Percentiles rank a stretch among this genome's conserved stretches.
Conservation (phyloP, 805 yeast species). For the Pichia membranifaciens region DNA sequence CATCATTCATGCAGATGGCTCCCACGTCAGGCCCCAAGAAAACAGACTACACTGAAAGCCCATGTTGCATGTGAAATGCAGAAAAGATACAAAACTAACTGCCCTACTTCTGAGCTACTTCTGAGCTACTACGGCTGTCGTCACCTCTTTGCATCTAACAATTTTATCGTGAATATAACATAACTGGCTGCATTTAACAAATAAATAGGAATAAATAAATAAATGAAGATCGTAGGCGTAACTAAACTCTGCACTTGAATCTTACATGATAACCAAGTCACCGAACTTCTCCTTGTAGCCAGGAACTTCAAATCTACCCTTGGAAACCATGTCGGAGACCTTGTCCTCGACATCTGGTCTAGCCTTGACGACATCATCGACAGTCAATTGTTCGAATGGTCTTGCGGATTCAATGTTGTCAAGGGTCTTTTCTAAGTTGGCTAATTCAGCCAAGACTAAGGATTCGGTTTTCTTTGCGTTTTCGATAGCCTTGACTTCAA, state of each 20-base stretch:
- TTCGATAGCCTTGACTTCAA: conserved; percentile 91
- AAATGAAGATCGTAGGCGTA: conserved; percentile 10
- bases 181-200: conserved; percentile 6
- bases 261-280: conserved; percentile 85
- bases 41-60: no score
- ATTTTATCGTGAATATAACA: conserved; percentile 8
- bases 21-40: no score
- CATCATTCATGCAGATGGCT: no score
- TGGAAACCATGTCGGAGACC: conserved; percentile 89
- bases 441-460: conserved; percentile 79
- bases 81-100: no score
- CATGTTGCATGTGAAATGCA: no score
- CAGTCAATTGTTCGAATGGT: conserved; percentile 95
- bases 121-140: no score
- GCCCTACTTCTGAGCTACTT: no score
- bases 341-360: conserved; percentile 97
- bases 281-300: conserved; percentile 99
- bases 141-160: background rate
- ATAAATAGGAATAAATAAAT: conserved; percentile 14
- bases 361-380: conserved; percentile 90
- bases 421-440: conserved; percentile 80
- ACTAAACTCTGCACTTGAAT: conserved; percentile 4
- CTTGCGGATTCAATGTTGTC: conserved; percentile 94
- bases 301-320: conserved; percentile 97
- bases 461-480: conserved; percentile 92